Base-by-base conservation (phyloP, 2,329 filamentous ascomycete species). In the Fusarium guadeloupense region DNA sequence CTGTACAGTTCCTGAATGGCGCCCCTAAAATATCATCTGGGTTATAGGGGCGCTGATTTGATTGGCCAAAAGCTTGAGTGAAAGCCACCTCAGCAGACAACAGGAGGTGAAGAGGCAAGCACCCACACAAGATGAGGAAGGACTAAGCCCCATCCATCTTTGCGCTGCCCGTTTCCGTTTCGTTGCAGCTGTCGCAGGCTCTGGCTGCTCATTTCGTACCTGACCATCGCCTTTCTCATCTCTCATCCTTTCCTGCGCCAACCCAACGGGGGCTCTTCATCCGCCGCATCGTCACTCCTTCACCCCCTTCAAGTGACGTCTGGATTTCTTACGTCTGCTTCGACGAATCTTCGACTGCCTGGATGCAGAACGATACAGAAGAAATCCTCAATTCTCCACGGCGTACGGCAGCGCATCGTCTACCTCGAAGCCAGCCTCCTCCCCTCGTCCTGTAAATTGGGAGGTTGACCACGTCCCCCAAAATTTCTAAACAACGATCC, bases 391-490 rank as follows among this genome's bases (percentile, higher is more conserved):
- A 45, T 67, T 51, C 50, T 62, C 42, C 45, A 68, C 54, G 42
- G 38, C 40, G 44, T 65, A 51, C 50, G 37, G 54, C 56, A 62
- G 58, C 64, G 68, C 62, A 67, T 59, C 56, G 31, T 65, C 57
- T 38, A 38, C 44, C 51, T 60, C 46, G 40, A 62, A 44, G 55
- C 68, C 66, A 67, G 59, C 62, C 68, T 64, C 66, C 65, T 61
- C 60, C 44, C 53, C 43, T 65, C 54, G 37, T 46, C 42, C 46
- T 44, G 52, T 69, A 72, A 78, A 73, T 70, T 67, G 71, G 71
- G 76, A 77, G 75, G 76, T 64, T 71, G 69, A 71, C 63, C 52
- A 46, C 39, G 46, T 57, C 43, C n/a, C 31, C 47, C 45, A 59
- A 62, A 67, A 69, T 68, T 61, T 62, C 69, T 55, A 61, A 64